Conservation (phyloP, 2,329 filamentous ascomycete species). For the Cercospora nicotianae region DNA sequence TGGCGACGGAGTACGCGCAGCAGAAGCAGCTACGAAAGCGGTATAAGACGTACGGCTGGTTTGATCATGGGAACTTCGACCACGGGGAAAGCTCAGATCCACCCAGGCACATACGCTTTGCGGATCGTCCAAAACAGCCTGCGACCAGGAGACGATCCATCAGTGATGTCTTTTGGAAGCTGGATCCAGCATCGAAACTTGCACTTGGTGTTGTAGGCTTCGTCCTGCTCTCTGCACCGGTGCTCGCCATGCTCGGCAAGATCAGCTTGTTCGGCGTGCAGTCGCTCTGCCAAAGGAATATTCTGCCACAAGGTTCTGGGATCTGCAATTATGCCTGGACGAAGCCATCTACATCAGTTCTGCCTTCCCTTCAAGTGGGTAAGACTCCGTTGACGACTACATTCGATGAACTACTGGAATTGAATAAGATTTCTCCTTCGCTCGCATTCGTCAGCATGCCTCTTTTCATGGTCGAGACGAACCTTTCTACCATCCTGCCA, state of each 20-base stretch:
- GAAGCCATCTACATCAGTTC: not conserved
- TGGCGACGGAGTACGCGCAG: not conserved
- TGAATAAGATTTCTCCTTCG: constrained; percentile 12
- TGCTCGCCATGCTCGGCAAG: not conserved
- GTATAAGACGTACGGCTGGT: constrained; percentile 14
- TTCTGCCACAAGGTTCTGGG: not conserved
- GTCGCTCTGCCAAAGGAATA: not conserved
- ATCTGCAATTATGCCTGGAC: constrained; percentile 11
- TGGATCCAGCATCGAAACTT: not conserved
- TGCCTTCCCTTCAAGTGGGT: not conserved
- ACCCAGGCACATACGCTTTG: not conserved
- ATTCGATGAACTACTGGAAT: constrained; percentile 7
- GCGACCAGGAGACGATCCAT: not conserved
- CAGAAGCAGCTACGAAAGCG: constrained; percentile 1
- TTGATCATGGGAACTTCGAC: constrained; percentile 9
- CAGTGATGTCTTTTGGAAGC: not conserved
- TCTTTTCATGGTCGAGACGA: constrained; percentile 13
- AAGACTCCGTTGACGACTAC: constrained; percentile 13
- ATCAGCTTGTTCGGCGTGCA: constrained; percentile 4
- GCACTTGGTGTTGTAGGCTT: not conserved
- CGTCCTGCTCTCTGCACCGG: not conserved
- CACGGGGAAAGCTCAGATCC: constrained; percentile 2
- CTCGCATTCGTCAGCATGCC: constrained; percentile 19
- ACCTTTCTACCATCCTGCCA: constrained; percentile 8
- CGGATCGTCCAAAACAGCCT: not conserved